These are phyloP conservation scores for Cyclotella choctawhatcheeana DNA, from an alignment of 108 stramenopile genomes.

Conservation along the genomic window DNA sequence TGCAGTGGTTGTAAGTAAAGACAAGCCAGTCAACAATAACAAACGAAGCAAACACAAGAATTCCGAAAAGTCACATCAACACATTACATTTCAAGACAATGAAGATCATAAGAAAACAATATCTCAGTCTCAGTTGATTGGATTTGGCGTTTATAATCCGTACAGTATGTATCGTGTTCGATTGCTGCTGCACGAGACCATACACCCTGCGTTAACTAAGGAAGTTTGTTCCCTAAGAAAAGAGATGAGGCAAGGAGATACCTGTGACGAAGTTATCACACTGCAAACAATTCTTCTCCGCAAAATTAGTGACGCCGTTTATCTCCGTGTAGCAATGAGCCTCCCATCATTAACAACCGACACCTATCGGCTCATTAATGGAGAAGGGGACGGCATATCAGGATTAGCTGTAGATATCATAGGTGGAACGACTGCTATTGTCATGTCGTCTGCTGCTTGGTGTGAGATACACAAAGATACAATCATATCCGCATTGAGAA, in stretches of 20 bases:
- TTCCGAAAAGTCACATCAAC: conserved; percentile 11
- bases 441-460: conserved; percentile 93
- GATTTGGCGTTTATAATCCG: conserved; percentile 89
- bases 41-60: conserved; percentile 11
- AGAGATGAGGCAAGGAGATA: conserved; percentile 19
- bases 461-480: conserved; percentile 80
- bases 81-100: conserved; percentile 32
- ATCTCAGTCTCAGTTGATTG: conserved; percentile 61
- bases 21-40: conserved; percentile 33
- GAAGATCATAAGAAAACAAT: conserved; percentile 14
- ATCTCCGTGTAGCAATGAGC: conserved; percentile 56
- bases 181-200: conserved; percentile 70
- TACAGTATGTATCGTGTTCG: conserved; percentile 83
- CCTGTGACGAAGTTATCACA: conserved; percentile 11
- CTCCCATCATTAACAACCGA: conserved; percentile 60
- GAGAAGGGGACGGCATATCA: conserved; percentile 93
- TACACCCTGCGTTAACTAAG: conserved; percentile 50
- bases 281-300: conserved; percentile 57
- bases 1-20: conserved; percentile 62
- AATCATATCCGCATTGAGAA: conserved; percentile 55
- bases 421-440: conserved; percentile 70
- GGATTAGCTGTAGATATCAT: conserved; percentile 93
- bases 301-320: conserved; percentile 65
- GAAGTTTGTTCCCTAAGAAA: conserved; percentile 32
- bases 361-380: conserved; percentile 89